Evolutionary conservation across 1,139 yeast genomes (phyloP).

Genomic region (Ogataea hybrid): DNA sequence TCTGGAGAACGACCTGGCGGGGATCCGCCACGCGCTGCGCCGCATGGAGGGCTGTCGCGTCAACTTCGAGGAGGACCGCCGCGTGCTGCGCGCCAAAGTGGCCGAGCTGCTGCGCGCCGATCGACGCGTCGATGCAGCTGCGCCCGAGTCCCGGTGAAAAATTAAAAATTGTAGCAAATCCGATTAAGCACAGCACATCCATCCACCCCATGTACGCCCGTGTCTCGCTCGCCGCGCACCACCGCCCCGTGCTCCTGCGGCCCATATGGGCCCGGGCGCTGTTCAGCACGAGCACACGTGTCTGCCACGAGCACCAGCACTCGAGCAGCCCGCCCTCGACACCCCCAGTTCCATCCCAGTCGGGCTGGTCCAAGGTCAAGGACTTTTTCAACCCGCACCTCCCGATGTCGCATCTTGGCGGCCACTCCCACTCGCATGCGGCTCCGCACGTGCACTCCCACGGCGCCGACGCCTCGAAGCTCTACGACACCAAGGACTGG

Average conservation of each 20-base stretch:
- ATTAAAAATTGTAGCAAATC: constrained; percentile 7
- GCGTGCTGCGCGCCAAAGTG: constrained; percentile 14
- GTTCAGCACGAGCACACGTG: constrained; percentile 1
- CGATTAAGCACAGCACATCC: background rate
- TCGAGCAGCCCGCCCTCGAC: background rate
- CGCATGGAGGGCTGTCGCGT: constrained; percentile 42
- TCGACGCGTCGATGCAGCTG: constrained; percentile 6
- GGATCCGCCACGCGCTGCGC: constrained; percentile 39
- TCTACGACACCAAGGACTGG: constrained; percentile 39
- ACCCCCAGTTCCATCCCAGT: constrained; percentile 7
- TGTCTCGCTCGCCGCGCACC: background rate
- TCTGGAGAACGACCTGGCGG: constrained; percentile 11
- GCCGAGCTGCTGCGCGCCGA: constrained; percentile 10
- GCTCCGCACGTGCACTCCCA: constrained; percentile 40
- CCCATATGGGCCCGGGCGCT: background rate
- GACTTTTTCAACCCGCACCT: constrained; percentile 34
- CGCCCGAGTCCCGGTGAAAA: background rate
- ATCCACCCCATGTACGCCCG: constrained; percentile 4
- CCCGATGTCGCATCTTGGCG: constrained; percentile 30
- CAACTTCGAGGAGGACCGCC: constrained; percentile 14
- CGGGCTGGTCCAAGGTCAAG: constrained; percentile 27
- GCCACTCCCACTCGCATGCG: constrained; percentile 35
- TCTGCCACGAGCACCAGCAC: constrained; percentile 3
- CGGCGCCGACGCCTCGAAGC: constrained; percentile 28
- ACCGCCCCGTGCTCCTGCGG: background rate